Evolutionary conservation across 2,329 filamentous ascomycete genomes (phyloP).

Genomic region (Zelopaecilomyces penicillatus): DNA sequence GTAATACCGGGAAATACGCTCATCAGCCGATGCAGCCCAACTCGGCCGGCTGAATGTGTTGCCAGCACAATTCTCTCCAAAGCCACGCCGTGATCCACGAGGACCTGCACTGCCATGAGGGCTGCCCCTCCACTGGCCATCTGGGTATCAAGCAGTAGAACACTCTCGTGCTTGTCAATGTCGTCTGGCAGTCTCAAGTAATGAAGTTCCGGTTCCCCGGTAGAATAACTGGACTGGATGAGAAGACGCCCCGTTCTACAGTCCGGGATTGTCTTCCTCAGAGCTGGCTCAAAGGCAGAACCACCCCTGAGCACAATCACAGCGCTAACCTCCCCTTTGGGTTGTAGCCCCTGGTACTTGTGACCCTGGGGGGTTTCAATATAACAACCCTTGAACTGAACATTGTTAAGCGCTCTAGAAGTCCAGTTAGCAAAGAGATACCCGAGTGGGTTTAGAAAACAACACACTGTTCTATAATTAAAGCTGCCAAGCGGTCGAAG

Average conservation of each 20-base stretch:
- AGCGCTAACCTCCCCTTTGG: slow-evolving; percentile 69
- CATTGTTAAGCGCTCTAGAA: slow-evolving; percentile 63
- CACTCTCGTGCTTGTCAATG: slow-evolving; percentile 66
- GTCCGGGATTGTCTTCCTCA: slow-evolving; percentile 86
- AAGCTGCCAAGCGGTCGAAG: slow-evolving; percentile 79
- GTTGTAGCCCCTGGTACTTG: slow-evolving; percentile 62
- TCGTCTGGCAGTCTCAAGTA: slow-evolving; percentile 73
- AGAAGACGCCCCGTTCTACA: slow-evolving; percentile 81
- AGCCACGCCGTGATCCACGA: slow-evolving; percentile 85
- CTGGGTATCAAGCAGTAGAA: slow-evolving; percentile 84
- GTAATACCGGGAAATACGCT: slow-evolving; percentile 83
- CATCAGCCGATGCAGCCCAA: slow-evolving; percentile 75
- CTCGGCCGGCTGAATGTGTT: slow-evolving; percentile 79
- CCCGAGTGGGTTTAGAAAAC: neutral
- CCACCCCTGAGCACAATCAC: slow-evolving; percentile 86
- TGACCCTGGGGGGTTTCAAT: slow-evolving; percentile 65
- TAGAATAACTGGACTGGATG: slow-evolving; percentile 79
- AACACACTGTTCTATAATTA: slow-evolving; percentile 71
- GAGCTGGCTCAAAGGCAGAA: slow-evolving; percentile 75
- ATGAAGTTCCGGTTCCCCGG: slow-evolving; percentile 86
- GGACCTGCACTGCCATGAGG: slow-evolving; percentile 92
- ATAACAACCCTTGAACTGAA: slow-evolving; percentile 54
- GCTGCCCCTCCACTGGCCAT: slow-evolving; percentile 83
- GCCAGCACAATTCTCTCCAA: slow-evolving; percentile 84
- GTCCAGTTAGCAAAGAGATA: slow-evolving; percentile 8